These are phyloP conservation scores for Pseudocercospora cruenta DNA, from an alignment of 2,329 filamentous ascomycete species.

Conservation along the genomic window DNA sequence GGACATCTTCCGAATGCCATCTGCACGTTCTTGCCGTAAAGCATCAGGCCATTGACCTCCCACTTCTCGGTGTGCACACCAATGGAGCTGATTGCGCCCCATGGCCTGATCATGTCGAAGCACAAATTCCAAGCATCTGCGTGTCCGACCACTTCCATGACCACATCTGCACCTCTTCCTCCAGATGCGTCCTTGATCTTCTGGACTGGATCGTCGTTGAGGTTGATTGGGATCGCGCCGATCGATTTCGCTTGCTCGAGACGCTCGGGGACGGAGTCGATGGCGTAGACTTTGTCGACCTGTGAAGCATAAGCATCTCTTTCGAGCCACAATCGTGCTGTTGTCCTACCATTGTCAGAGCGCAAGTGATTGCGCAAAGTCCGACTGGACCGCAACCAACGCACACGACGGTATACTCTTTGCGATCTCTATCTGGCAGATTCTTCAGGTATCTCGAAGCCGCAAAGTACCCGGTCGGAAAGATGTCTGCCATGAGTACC, in stretches of 20 bases:
- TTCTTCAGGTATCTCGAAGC: constrained; percentile 75
- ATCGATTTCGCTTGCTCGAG: constrained; percentile 72
- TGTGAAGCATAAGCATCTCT: background rate
- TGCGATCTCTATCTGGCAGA: constrained; percentile 60
- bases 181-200: constrained; percentile 75
- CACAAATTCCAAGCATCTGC: constrained; percentile 52
- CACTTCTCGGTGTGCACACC: constrained; percentile 52
- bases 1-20: constrained; percentile 57
- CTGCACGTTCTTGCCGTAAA: constrained; percentile 56
- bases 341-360: constrained; percentile 34
- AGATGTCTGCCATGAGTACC: constrained; percentile 88
- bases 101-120: constrained; percentile 54
- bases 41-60: constrained; percentile 52
- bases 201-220: constrained; percentile 56
- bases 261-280: constrained; percentile 67
- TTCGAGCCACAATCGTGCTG: background rate
- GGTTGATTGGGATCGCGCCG: constrained; percentile 83
- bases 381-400: constrained; percentile 82
- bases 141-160: constrained; percentile 63
- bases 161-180: constrained; percentile 81
- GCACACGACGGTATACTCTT: constrained; percentile 72
- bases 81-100: constrained; percentile 53
- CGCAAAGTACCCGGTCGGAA: constrained; percentile 81
- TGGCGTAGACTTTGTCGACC: constrained; percentile 37
- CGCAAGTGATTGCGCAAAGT: constrained; percentile 65